A percentile compares a stretch with the other conserved stretches of the same genome.
phyloP scores from a whole-genome alignment of 306 rosid species.

The Glycine latifolia region DNA sequence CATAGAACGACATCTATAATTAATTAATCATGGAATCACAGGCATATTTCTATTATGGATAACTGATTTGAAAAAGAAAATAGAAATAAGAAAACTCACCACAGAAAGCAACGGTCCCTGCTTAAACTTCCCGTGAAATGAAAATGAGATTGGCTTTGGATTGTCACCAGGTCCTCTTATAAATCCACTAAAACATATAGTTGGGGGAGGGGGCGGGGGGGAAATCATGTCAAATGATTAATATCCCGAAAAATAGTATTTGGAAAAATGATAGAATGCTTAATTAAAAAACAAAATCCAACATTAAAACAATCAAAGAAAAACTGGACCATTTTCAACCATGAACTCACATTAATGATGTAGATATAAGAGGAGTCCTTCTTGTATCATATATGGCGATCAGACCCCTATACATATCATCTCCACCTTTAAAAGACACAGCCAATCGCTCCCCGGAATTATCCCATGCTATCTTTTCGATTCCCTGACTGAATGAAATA shows the following conservation, averaged over 20 bases:
- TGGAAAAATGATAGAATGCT: not conserved
- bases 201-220: not conserved
- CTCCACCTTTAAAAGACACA: slow-evolving; percentile 80
- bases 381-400: slow-evolving; percentile 86
- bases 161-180: slow-evolving; percentile 95
- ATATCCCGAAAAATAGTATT: not conserved
- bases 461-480: slow-evolving; percentile 96
- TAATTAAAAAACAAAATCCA: not conserved
- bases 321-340: slow-evolving; percentile 34
- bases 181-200: slow-evolving; percentile 74
- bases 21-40: not conserved
- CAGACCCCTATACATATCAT: slow-evolving; percentile 77
- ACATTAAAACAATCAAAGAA: slow-evolving; percentile 8
- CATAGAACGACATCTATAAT: not conserved
- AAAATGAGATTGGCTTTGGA: slow-evolving; percentile 80
- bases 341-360: slow-evolving; percentile 83
- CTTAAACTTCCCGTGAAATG: slow-evolving; percentile 85
- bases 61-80: not conserved
- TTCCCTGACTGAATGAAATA: slow-evolving; percentile 73
- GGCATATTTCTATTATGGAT: not conserved
- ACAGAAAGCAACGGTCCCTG: slow-evolving; percentile 96
- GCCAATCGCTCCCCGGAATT: slow-evolving; percentile 96
- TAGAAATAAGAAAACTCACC: slow-evolving; percentile 56
- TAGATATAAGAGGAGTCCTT: slow-evolving; percentile 75
- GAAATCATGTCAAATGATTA: slow-evolving; percentile 23